Conservation (phyloP, 2,329 filamentous ascomycete species). For the Myriangium duriaei region DNA sequence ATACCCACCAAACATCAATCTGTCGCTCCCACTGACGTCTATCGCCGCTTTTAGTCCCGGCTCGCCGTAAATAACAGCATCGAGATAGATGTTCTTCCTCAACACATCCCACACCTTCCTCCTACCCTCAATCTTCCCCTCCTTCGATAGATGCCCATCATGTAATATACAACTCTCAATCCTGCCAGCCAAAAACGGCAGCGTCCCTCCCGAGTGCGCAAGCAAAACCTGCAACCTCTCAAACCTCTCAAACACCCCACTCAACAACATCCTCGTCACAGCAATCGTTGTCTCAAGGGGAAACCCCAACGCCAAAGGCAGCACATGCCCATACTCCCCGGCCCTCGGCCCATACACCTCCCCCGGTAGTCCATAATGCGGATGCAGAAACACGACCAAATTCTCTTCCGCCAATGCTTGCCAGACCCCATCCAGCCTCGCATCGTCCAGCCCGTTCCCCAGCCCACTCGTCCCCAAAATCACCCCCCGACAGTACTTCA, state of each 20-base stretch:
- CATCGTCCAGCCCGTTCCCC: slow-evolving; percentile 70
- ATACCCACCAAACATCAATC: slow-evolving; percentile 56
- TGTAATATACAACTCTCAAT: slow-evolving; percentile 81
- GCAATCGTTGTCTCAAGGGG: slow-evolving; percentile 89
- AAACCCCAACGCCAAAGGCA: slow-evolving; percentile 76
- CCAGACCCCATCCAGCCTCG: slow-evolving; percentile 58
- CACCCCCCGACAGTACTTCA: slow-evolving; percentile 67
- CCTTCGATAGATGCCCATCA: slow-evolving; percentile 59
- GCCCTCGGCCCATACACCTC: slow-evolving; percentile 66
- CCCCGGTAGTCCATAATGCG: slow-evolving; percentile 77
- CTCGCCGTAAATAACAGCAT: slow-evolving; percentile 73
- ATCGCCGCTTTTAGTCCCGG: slow-evolving; percentile 61
- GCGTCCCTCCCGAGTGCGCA: slow-evolving; percentile 76
- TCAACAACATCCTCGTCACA: slow-evolving; percentile 74
- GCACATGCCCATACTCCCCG: slow-evolving; percentile 67
- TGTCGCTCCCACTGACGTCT: slow-evolving; percentile 52
- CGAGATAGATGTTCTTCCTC: slow-evolving; percentile 65
- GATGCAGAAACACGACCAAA: slow-evolving; percentile 71
- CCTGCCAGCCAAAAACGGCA: slow-evolving; percentile 77
- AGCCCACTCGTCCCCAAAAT: slow-evolving; percentile 79
- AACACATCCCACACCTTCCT: slow-evolving; percentile 51
- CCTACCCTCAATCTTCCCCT: slow-evolving; percentile 47
- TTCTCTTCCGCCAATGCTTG: slow-evolving; percentile 50
- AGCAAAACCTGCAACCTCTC: slow-evolving; percentile 59
- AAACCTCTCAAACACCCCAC: slow-evolving; percentile 70